phyloP scores from a whole-genome alignment of 2,329 filamentous ascomycete species.

The Celoporthe dispersa region DNA sequence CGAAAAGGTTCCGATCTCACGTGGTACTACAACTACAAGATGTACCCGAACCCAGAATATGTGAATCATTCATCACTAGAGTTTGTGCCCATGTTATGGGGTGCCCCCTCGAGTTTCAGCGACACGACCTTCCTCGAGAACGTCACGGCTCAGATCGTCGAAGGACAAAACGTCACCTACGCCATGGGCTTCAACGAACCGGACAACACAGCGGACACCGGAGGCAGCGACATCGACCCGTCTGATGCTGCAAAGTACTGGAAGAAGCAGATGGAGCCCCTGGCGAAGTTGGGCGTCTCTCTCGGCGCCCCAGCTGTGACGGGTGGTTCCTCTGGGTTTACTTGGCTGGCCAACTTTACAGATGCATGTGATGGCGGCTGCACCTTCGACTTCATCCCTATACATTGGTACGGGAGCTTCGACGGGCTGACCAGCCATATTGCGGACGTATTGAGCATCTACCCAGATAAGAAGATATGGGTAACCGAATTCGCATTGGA shows the following conservation, averaged over 20 bases:
- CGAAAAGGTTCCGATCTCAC: slow-evolving; percentile 9
- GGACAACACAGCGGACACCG: slow-evolving; percentile 15
- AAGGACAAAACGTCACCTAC: slow-evolving; percentile 16
- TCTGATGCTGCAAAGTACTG: slow-evolving; percentile 19
- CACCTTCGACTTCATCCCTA: slow-evolving; percentile 20
- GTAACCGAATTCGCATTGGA: slow-evolving; percentile 18
- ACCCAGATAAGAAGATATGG: slow-evolving; percentile 19
- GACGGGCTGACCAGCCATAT: slow-evolving; percentile 17
- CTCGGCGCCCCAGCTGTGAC: slow-evolving; percentile 18
- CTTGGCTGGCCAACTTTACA: slow-evolving; percentile 9
- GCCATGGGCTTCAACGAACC: slow-evolving; percentile 22
- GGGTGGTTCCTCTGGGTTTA: slow-evolving; percentile 8
- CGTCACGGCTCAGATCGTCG: slow-evolving; percentile 12
- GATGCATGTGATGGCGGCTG: slow-evolving; percentile 16
- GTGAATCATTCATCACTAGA: slow-evolving; percentile 13
- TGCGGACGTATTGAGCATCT: slow-evolving; percentile 9
- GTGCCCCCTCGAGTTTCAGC: slow-evolving; percentile 20
- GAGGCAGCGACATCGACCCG: slow-evolving; percentile 17
- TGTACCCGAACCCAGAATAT: slow-evolving; percentile 17
- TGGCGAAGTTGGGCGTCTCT: slow-evolving; percentile 16
- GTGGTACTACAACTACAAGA: slow-evolving; percentile 23
- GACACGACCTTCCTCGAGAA: slow-evolving; percentile 19
- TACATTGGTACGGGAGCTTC: slow-evolving; percentile 20
- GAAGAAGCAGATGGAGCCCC: slow-evolving; percentile 21
- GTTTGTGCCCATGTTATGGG: slow-evolving; percentile 20